Evolutionary conservation across 306 rosid species (phyloP).

Genomic region (Vigna trinervia): DNA sequence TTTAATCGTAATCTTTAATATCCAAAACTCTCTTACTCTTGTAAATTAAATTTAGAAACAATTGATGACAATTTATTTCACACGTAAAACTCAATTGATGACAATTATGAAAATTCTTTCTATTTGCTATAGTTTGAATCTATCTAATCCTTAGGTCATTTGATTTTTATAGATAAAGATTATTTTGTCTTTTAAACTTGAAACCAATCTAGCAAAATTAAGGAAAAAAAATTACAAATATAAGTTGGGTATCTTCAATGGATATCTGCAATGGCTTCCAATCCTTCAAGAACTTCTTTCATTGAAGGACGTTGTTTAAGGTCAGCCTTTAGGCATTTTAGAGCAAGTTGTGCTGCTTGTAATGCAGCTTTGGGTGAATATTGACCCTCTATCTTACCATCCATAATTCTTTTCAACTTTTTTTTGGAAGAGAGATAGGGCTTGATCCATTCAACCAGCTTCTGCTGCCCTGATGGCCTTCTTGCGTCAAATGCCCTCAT

Average conservation of each 20-base stretch:
- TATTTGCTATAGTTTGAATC: no score
- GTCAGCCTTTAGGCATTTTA: conserved; percentile 67
- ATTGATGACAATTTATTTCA: no score
- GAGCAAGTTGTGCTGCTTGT: conserved; percentile 58
- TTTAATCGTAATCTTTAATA: no score
- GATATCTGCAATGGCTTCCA: conserved; percentile 62
- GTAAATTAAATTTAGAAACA: no score
- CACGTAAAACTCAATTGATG: no score
- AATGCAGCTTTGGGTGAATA: conserved; percentile 66
- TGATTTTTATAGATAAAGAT: no score
- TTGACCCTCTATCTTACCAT: conserved; percentile 68
- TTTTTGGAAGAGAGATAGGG: conserved; percentile 55
- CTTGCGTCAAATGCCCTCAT: conserved; percentile 58
- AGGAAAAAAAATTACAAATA: no score
- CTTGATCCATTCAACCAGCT: conserved; percentile 73
- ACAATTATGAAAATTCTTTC: no score
- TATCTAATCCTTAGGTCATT: no score
- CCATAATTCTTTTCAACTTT: conserved; percentile 68
- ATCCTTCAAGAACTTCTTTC: conserved; percentile 67
- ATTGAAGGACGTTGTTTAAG: conserved; percentile 80
- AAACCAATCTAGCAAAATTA: neutral
- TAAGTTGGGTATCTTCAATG: neutral
- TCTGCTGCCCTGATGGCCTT: conserved; percentile 61
- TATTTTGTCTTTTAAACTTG: no score
- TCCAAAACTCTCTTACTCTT: no score